Percentiles rank a stretch among this genome's conserved stretches.
Conservation (phyloP, 2,329 filamentous ascomycete genomes). For the Trichoderma harzianum region DNA sequence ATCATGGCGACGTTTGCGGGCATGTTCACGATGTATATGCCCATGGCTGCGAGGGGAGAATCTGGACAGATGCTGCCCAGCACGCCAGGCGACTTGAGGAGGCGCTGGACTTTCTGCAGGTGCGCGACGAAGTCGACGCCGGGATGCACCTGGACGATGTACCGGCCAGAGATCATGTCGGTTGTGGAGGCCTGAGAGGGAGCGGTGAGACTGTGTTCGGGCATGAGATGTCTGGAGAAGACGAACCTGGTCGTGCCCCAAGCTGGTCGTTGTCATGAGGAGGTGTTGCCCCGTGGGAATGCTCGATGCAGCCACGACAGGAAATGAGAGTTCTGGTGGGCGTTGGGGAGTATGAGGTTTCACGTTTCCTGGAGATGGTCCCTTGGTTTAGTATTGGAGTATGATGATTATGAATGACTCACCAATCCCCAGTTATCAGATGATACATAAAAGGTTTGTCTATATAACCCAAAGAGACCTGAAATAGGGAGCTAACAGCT, state of each 20-base stretch:
- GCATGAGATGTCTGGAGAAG: neutral
- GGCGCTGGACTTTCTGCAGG: too few species aligned
- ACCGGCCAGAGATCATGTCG: neutral
- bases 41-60: neutral
- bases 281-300: neutral
- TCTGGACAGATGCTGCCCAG: neutral
- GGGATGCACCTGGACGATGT: neutral
- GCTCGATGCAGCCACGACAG: neutral
- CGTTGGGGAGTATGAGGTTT: neutral
- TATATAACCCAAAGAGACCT: neutral
- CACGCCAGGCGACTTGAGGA: too few species aligned
- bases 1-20: neutral
- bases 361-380: neutral
- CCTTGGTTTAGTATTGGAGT: neutral
- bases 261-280: neutral
- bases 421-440: neutral
- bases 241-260: neutral
- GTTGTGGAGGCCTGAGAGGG: neutral
- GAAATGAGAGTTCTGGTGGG: neutral
- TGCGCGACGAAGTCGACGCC: neutral
- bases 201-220: neutral
- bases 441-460: neutral
- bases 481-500: neutral
- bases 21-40: too few species aligned
- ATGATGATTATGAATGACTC: neutral